phyloP scores from a whole-genome alignment of 306 rosid genomes.

The Fragaria vesca region DNA sequence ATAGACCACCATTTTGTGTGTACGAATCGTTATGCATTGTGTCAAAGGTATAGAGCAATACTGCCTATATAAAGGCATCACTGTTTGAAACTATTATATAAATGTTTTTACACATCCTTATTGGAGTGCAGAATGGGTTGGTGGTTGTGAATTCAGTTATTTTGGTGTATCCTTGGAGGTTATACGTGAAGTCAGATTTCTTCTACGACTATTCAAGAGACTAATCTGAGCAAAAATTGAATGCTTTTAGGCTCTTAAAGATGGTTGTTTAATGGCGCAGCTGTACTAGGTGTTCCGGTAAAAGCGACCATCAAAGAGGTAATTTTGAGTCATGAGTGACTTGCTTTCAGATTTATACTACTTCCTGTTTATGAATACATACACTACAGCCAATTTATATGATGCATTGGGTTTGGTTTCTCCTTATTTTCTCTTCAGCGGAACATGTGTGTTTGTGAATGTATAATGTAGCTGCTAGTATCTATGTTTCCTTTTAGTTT shows the following conservation, averaged over 20 bases:
- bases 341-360: background rate
- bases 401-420: background rate
- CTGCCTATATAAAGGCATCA: background rate
- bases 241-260: slow-evolving; percentile 68
- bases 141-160: background rate
- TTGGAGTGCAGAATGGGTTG: background rate
- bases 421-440: background rate
- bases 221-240: slow-evolving; percentile 24
- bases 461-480: background rate
- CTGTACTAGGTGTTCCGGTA: slow-evolving; percentile 90
- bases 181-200: background rate
- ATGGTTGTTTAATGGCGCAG: slow-evolving; percentile 88
- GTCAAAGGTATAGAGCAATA: background rate
- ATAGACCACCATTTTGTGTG: background rate
- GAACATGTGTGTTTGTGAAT: too few species aligned
- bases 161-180: background rate
- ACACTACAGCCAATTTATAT: background rate
- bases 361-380: background rate
- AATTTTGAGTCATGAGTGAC: slow-evolving; percentile 11
- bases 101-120: background rate
- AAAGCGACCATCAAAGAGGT: slow-evolving; percentile 99
- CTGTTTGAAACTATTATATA: background rate
- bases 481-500: background rate
- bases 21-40: background rate
- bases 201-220: background rate